A percentile compares a stretch with the other conserved stretches of the same genome.
Evolutionary conservation across 441 rosid genomes (phyloP).

Genomic region (Adansonia grandidieri): DNA sequence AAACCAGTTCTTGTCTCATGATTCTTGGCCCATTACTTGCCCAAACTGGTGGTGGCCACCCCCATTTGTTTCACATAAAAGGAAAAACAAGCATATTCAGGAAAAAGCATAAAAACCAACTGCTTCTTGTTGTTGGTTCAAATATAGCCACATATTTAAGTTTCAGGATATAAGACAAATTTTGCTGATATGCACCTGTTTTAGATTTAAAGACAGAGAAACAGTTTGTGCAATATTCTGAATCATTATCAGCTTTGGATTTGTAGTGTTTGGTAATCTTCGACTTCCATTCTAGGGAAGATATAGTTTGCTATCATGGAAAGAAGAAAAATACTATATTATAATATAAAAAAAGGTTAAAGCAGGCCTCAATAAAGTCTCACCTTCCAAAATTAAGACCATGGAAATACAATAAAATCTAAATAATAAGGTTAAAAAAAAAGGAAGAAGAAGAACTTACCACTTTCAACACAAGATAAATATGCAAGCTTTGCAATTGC

Average conservation of each 20-base stretch:
- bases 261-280: background rate
- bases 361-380: background rate
- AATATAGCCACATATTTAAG: background rate
- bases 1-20: slow-evolving; percentile 29
- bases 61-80: slow-evolving; percentile 37
- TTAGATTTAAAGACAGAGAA: background rate
- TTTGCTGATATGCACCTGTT: background rate
- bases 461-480: slow-evolving; percentile 67
- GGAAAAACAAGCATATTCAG: background rate
- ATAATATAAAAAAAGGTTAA: background rate
- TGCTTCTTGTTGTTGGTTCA: background rate
- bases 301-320: background rate
- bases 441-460: slow-evolving; percentile 31
- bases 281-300: slow-evolving; percentile 7
- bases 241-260: background rate
- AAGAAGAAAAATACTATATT: background rate
- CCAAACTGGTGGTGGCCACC: slow-evolving; percentile 39
- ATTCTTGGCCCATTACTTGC: slow-evolving; percentile 40
- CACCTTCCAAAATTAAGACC: background rate
- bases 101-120: background rate
- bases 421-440: background rate
- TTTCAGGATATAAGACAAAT: background rate
- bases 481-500: slow-evolving; percentile 65
- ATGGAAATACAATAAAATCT: background rate
- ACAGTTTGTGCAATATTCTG: background rate